phyloP scores from a whole-genome alignment of 306 rosid genomes.

The Abrus precatorius region DNA sequence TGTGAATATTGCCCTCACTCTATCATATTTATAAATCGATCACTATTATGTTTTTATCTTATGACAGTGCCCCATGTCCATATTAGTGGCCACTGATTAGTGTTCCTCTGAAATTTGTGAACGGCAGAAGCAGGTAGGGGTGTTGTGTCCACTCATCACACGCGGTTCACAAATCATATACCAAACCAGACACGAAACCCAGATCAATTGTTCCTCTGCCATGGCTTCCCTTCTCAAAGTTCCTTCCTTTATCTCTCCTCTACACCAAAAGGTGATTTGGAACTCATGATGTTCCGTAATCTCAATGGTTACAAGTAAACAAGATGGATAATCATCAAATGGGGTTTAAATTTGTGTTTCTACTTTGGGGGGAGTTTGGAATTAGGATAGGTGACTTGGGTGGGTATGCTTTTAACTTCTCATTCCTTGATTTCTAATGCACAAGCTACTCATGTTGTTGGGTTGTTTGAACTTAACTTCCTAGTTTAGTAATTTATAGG shows the following conservation, averaged over 20 bases:
- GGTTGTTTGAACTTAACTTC: not conserved
- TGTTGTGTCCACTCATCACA: constrained; percentile 41
- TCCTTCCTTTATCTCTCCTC: constrained; percentile 51
- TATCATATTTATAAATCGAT: constrained; percentile 16
- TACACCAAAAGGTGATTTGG: constrained; percentile 63
- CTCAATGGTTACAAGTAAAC: not conserved
- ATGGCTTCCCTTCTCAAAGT: constrained; percentile 78
- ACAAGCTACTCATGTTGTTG: not conserved
- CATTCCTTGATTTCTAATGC: not conserved
- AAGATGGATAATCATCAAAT: not conserved
- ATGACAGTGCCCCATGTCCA: not conserved
- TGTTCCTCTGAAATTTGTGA: constrained; percentile 40
- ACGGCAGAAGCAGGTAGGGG: constrained; percentile 31
- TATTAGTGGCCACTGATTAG: constrained; percentile 10
- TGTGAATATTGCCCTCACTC: constrained; percentile 5
- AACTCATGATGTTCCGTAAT: constrained; percentile 3
- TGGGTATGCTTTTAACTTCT: not conserved
- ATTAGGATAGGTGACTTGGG: not conserved
- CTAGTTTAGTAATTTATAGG: too few relatives aligned
- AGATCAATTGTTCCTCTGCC: constrained; percentile 46
- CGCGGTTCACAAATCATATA: not conserved
- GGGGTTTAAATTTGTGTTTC: constrained; percentile 28
- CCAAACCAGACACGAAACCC: constrained; percentile 9
- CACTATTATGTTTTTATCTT: not conserved
- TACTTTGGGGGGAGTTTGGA: not conserved